Evolutionary conservation across 768 basidiomycete genomes (phyloP).

Genomic region (Boletellus ananas): DNA sequence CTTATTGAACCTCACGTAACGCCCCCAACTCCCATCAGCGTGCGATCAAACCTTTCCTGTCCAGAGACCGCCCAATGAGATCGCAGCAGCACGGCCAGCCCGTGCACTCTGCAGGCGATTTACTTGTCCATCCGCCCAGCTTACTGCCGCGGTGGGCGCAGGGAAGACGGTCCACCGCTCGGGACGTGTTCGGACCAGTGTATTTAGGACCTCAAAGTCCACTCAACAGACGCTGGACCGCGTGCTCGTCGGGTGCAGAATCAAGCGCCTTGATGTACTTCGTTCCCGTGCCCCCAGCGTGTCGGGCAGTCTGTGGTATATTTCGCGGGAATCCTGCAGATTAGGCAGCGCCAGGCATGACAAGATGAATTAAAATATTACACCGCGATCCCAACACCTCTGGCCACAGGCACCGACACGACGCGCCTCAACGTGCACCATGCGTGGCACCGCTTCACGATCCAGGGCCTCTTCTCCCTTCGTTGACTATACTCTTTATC

Average conservation of each 20-base stretch:
- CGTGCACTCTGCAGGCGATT: background rate
- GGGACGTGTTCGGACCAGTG: background rate
- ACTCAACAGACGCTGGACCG: no score
- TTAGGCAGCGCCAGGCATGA: conserved; percentile 7
- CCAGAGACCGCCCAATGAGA: background rate
- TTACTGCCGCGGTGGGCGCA: conserved; percentile 2
- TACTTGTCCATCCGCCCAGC: background rate
- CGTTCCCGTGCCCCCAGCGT: background rate
- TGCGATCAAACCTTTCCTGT: conserved; percentile 1
- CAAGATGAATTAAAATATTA: conserved; percentile 14
- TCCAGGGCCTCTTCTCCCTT: conserved; percentile 24
- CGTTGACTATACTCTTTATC: conserved; percentile 62
- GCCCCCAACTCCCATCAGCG: background rate
- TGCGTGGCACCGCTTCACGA: conserved; percentile 33
- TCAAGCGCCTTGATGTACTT: background rate
- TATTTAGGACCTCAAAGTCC: no score
- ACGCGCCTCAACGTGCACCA: conserved; percentile 2
- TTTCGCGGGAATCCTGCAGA: conserved; percentile 8
- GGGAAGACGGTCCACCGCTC: conserved; percentile 5
- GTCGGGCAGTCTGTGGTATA: background rate
- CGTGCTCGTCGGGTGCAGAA: background rate
- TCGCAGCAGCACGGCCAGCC: conserved; percentile 6
- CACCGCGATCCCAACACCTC: conserved; percentile 10
- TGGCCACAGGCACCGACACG: conserved; percentile 3
- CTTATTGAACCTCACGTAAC: conserved; percentile 19